A percentile compares a stretch with the other conserved stretches of the same genome.
Conservation (phyloP, 1,284 basidiomycete genomes). For the Sanghuangporus baumii region DNA sequence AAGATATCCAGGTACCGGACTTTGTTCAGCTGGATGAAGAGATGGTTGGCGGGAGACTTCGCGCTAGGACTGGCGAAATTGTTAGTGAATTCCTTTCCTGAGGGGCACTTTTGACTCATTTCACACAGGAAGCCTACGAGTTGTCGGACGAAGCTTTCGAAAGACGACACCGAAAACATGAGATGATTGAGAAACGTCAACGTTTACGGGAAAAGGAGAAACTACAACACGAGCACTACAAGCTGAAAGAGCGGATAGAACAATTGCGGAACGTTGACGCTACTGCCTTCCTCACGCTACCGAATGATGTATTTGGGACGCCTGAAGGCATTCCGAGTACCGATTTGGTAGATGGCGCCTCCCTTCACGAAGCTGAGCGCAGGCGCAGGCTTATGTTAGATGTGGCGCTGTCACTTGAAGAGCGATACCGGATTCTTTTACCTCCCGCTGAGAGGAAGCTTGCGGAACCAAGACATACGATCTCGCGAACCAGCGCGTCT, state of each 20-base stretch:
- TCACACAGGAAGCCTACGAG: conserved; percentile 43
- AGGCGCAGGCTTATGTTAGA: conserved; percentile 66
- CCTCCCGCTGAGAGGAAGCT: conserved; percentile 48
- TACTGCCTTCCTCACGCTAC: conserved; percentile 57
- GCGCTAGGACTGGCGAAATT: conserved; percentile 61
- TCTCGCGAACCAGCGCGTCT: conserved; percentile 17
- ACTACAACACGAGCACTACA: conserved; percentile 86
- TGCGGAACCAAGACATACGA: conserved; percentile 25
- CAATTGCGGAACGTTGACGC: conserved; percentile 72
- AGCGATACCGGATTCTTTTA: conserved; percentile 63
- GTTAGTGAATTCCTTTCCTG: conserved; percentile 38
- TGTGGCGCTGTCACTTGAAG: conserved; percentile 56
- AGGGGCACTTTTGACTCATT: conserved; percentile 17
- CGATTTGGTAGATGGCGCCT: conserved; percentile 24
- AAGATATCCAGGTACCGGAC: conserved; percentile 67
- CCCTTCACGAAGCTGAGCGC: conserved; percentile 59
- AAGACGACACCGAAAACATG: conserved; percentile 80
- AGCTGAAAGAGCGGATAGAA: conserved; percentile 84
- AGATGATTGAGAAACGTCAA: conserved; percentile 80
- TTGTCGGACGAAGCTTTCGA: conserved; percentile 84
- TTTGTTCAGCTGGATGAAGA: conserved; percentile 53
- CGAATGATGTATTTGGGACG: conserved; percentile 45
- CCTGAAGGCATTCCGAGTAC: conserved; percentile 11
- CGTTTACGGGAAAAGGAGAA: conserved; percentile 86
- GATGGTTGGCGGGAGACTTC: conserved; percentile 58